These are phyloP conservation scores for Tetrapyrgos nigripes DNA, from an alignment of 1,284 basidiomycete species.

Conservation along the genomic window DNA sequence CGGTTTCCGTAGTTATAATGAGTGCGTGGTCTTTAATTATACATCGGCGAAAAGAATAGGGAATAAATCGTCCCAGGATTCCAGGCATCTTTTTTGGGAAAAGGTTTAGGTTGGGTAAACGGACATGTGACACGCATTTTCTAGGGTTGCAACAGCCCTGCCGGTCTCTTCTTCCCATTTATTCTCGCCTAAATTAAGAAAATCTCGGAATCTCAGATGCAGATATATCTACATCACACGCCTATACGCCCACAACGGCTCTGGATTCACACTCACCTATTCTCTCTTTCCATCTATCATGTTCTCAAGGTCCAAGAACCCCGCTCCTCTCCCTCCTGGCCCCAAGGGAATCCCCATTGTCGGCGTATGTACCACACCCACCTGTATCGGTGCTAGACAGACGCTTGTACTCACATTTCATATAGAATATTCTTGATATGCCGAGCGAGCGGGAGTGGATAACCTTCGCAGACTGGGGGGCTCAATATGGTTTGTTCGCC, in stretches of 20 bases:
- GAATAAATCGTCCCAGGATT: too few relatives aligned
- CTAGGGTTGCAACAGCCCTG: background rate
- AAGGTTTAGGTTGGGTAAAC: too few relatives aligned
- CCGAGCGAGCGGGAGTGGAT: constrained; percentile 25
- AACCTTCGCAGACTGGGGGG: constrained; percentile 28
- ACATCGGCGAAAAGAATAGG: too few relatives aligned
- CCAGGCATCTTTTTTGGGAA: too few relatives aligned
- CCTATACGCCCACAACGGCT: too few relatives aligned
- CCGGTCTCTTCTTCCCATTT: too few relatives aligned
- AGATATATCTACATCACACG: too few relatives aligned
- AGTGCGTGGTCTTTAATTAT: too few relatives aligned
- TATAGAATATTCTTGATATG: constrained; percentile 23
- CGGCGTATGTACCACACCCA: constrained; percentile 14
- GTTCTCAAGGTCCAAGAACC: constrained; percentile 4
- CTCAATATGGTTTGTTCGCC: constrained; percentile 23
- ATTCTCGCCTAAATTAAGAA: too few relatives aligned
- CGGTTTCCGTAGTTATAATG: too few relatives aligned
- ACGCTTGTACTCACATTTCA: background rate
- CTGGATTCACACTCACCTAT: background rate
- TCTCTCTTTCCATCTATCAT: background rate
- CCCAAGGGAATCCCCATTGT: constrained; percentile 26
- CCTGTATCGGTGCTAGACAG: background rate
- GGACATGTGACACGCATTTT: background rate
- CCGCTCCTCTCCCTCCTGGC: constrained; percentile 25
- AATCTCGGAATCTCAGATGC: too few relatives aligned